Base-by-base conservation (phyloP, 2,329 filamentous ascomycete genomes). In the Amylocarpus encephaloides region DNA sequence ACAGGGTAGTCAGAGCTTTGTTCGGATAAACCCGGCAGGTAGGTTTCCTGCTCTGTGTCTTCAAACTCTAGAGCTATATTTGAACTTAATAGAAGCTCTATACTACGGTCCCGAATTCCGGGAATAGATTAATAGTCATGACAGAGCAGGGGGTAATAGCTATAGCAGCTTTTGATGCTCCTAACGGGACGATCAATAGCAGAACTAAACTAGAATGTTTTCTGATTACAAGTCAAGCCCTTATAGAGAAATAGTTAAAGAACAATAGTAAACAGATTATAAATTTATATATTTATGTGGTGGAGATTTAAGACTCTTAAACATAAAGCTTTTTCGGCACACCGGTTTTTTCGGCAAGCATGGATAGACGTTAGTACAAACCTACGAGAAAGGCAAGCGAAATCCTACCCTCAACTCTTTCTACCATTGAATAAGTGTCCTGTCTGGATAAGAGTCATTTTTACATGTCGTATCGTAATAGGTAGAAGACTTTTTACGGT, bases 1-100 rank as follows among this genome's bases (percentile, higher is more conserved):
- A 48, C 22, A 66, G 52, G 26, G 62, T 64, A 52, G 52, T 51
- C 40, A 47, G 51, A 51, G 62, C 10, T 49, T 43, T 9, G 50
- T 48, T 32, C 51, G 43, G 48, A n/a, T 41, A 11, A 18, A 5
- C 18, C 12, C 33, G 15, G 42, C 18, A 44, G 30, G n/a, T 15
- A 9, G 9, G 18, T 34, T 34, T 13, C 26, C 42, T 44, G 15
- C 30, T 44, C 29, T 49, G 15, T 40, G 12, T 47, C 45, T 47
- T 39, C 2, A 49, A 35, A 44, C 30, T 44, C 34, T 30, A 15
- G 42, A 18, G 39, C 35, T 44, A 43, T 30, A 43, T 43, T 30
- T 22, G 22, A 26, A 18, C 29, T 43, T 3, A 43, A 22, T 26
- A 26, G 22, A 43, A 43, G 40, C 29, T 43, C 29, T 22, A 26